Conservation (phyloP, 2,329 filamentous ascomycete species). For the Apiospora sp. region DNA sequence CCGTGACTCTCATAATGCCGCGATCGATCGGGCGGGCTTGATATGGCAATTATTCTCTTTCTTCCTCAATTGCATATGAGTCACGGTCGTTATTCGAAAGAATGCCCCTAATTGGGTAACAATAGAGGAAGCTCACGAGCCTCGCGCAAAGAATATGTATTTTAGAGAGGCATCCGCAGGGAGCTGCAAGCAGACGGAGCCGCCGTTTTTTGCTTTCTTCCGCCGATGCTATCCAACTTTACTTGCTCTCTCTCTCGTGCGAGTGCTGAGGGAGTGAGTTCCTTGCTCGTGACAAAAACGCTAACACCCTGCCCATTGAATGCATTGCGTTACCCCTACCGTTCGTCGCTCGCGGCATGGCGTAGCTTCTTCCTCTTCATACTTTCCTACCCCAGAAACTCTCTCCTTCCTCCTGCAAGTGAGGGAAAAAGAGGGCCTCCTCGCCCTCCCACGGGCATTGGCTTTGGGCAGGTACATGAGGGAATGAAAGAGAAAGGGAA, state of each 20-base stretch:
- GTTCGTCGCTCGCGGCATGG: slow-evolving; percentile 12
- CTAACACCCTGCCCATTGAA: background rate
- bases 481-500: background rate
- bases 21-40: background rate
- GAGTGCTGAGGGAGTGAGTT: background rate
- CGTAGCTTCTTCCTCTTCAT: slow-evolving; percentile 1
- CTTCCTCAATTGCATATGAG: background rate
- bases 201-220: background rate
- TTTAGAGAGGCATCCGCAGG: background rate
- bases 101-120: background rate
- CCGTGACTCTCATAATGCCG: background rate
- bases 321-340: slow-evolving; percentile 11
- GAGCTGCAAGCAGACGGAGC: background rate
- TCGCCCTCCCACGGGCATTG: background rate
- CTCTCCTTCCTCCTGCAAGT: background rate
- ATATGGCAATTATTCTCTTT: background rate
- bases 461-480: background rate
- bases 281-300: slow-evolving; percentile 7
- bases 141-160: background rate
- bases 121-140: background rate
- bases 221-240: background rate
- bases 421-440: background rate
- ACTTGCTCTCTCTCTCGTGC: background rate
- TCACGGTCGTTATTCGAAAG: background rate
- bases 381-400: slow-evolving; percentile 18